These are phyloP conservation scores for Fusarium armeniacum DNA, from an alignment of 2,329 filamentous ascomycete genomes.

Conservation along the genomic window DNA sequence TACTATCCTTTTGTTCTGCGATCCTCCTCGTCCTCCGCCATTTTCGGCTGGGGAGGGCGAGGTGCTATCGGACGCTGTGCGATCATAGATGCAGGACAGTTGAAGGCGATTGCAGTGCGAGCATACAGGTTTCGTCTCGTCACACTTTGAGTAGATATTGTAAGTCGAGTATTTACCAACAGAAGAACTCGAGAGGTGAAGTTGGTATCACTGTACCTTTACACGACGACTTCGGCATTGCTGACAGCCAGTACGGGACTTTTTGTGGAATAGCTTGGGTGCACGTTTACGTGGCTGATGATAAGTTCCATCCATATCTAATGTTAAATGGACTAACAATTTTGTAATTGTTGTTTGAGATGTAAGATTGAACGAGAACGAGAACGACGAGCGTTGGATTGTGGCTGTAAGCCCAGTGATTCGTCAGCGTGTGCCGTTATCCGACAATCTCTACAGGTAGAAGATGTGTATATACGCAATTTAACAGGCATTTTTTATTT, in stretches of 20 bases:
- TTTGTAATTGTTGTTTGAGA: neutral
- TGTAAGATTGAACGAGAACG: slow-evolving; percentile 17
- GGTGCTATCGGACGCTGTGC: neutral
- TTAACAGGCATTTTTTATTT: neutral
- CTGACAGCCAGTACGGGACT: slow-evolving; percentile 19
- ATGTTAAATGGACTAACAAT: neutral
- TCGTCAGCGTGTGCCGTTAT: slow-evolving; percentile 3
- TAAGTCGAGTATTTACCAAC: neutral
- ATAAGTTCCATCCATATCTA: neutral
- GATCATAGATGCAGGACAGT: slow-evolving; percentile 7
- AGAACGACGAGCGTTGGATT: slow-evolving; percentile 3
- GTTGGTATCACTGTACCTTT: slow-evolving; percentile 2
- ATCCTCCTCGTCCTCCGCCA: neutral
- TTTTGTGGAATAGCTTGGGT: slow-evolving; percentile 19
- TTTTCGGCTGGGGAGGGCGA: neutral
- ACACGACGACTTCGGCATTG: slow-evolving; percentile 17
- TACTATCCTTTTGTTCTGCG: neutral
- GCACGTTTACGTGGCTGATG: slow-evolving; percentile 11
- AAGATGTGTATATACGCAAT: neutral
- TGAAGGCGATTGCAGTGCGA: slow-evolving; percentile 5
- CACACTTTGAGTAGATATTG: slow-evolving; percentile 1
- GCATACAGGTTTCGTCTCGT: slow-evolving; percentile 7
- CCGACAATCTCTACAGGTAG: neutral
- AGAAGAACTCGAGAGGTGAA: no score
- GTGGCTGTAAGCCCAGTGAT: neutral